Evolutionary conservation across 192 early-diverging fungal species (phyloP), one percentile per base, ranked within the genome.

Genomic region (Backusella macrospora): DNA sequence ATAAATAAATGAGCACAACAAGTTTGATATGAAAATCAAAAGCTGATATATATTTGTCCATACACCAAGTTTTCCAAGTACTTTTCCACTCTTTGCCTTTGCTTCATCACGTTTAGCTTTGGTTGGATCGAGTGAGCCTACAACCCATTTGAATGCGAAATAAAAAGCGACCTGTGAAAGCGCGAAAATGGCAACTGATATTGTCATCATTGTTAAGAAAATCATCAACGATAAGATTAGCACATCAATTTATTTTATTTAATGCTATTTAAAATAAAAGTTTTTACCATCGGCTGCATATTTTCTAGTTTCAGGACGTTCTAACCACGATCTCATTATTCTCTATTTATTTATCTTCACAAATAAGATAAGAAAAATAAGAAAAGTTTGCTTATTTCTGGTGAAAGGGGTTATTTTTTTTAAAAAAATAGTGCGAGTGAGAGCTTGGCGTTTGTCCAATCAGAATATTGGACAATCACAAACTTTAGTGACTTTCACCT

Each of bases 101-200:
- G 91, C 90, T 66, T 94, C 90, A 67, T 92, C 88, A 65, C 90
- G 87, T 65, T 93, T 92, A 37, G 83, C 83, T 73, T 85, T 85
- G 9, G 87, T 69, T 18, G 92, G 92, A 80, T 95, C 93, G 63
- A 93, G 83, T 40, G 87, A 88, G 8, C 87, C 84, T 49, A 98
- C 81, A 55, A 95, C 85, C 75, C 91, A 96, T 78, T 93, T 92
- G 82, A 98, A 91, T 3, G 90, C 91, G 82, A 87, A 94, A 83
- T 93, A 96, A 70, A 95, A 91, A 12, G 91, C 92, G 14, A 96
- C 90, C 72, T 98, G 95, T 39, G 94, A 93, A 18, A 95, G 72
- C 18, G 94, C 96, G 79, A 98, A 90, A 18, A 95, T 74, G n/a
- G 90, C 82, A 21, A 92, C 90, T 91, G 29, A 0, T 69, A 23